Evolutionary conservation across 192 early-diverging fungal species (phyloP).

Genomic region (Dimargaris xerosporica): DNA sequence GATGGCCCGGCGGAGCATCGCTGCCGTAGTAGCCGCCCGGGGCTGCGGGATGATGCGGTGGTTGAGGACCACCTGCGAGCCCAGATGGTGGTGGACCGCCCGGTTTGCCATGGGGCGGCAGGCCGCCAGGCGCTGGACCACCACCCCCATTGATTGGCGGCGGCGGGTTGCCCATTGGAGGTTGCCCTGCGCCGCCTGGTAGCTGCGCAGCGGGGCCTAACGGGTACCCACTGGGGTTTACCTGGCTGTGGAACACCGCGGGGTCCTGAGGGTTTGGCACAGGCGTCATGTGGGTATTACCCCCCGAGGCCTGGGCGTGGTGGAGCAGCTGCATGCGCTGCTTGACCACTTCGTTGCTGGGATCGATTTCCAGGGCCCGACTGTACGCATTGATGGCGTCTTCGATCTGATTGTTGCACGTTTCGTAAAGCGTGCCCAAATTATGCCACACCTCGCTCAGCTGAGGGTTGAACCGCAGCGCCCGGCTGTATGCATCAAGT

Average conservation of each 20-base stretch:
- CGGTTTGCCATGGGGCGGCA: neutral
- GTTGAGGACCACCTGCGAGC: neutral
- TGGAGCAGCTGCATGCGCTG: slow-evolving; percentile 42
- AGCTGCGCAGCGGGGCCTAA: too few relatives aligned
- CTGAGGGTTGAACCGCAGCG: slow-evolving; percentile 83
- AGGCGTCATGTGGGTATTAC: neutral
- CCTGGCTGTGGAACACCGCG: neutral
- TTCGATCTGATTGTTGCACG: slow-evolving; percentile 91
- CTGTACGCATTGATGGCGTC: slow-evolving; percentile 97
- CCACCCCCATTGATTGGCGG: too few relatives aligned
- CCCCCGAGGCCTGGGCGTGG: slow-evolving; percentile 24
- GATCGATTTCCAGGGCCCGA: slow-evolving; percentile 84
- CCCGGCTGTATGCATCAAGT: slow-evolving; percentile 89
- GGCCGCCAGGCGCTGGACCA: neutral
- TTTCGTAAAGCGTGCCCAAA: slow-evolving; percentile 90
- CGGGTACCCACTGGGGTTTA: neutral
- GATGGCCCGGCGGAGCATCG: neutral
- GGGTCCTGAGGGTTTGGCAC: slow-evolving; percentile 6
- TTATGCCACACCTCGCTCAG: slow-evolving; percentile 98
- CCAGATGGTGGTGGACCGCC: neutral
- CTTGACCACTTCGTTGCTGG: slow-evolving; percentile 71
- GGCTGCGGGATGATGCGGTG: neutral
- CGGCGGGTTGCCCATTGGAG: too few relatives aligned
- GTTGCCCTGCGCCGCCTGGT: too few relatives aligned
- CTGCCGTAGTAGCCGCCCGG: neutral